Percentiles rank a stretch among this genome's conserved stretches.
These are phyloP conservation scores for Cyclotella baltica DNA, from an alignment of 108 stramenopile species.

Conservation along the genomic window DNA sequence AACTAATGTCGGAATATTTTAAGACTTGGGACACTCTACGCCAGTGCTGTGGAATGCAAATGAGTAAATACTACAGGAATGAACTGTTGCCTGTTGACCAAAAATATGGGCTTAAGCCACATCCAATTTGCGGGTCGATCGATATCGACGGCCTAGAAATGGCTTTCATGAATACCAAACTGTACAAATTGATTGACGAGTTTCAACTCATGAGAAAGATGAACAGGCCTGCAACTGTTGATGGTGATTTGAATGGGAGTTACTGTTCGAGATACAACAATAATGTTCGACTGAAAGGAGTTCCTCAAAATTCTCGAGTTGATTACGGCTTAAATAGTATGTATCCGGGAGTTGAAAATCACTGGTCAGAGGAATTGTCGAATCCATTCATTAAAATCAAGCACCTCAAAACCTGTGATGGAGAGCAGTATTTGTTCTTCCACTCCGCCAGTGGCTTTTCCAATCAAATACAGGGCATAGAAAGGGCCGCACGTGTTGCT, in stretches of 20 bases:
- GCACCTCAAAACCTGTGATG: too few relatives aligned
- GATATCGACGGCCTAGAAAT: neutral
- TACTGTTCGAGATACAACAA: constrained; percentile 19
- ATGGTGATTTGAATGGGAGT: constrained; percentile 13
- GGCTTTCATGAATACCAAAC: neutral
- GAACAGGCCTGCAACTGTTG: neutral
- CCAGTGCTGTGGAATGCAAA: constrained; percentile 18
- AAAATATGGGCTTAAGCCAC: neutral
- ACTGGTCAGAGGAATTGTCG: neutral
- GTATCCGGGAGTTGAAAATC: neutral
- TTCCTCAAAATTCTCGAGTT: neutral
- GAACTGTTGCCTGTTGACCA: neutral
- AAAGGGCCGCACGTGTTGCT: neutral
- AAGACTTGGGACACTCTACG: constrained; percentile 9
- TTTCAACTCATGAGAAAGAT: neutral
- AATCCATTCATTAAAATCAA: neutral
- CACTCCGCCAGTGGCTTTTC: too few relatives aligned
- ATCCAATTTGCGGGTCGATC: neutral
- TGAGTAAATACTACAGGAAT: constrained; percentile 15
- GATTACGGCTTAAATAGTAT: neutral
- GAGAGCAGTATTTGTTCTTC: too few relatives aligned
- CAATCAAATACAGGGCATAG: neutral
- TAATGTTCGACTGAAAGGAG: neutral
- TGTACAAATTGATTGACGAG: constrained; percentile 2
- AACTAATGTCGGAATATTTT: constrained; percentile 1